Base-by-base conservation (phyloP, 75 land plant genomes). In the Sequoia sempervirens region DNA sequence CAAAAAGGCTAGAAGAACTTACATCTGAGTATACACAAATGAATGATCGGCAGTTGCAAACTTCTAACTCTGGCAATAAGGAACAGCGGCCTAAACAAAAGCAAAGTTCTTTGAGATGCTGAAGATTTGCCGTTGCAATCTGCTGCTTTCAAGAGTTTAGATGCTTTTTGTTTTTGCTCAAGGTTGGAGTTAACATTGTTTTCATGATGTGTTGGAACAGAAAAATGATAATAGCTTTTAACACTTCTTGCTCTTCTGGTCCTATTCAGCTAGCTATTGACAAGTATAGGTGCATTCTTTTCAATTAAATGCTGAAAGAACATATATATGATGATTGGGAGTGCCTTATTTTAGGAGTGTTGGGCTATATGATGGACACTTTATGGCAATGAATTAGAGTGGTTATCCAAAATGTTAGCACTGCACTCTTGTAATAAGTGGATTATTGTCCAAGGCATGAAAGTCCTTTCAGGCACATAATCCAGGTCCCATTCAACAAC, bases 1-100 rank as follows among this genome's bases (percentile, higher is more conserved):
- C 80, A 43, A 78, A 78, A 78, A 78, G 80, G 32, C 40, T 78
- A n/a, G 80, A 78, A 26, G 80, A 78, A 23, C 80, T 78, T 43
- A 26, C 45, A 38, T 12, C 40, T 38, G 80, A 78, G 14, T 43
- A 78, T 78, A 10, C 9, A n/a, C 80, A 45, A 78, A 78, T 40
- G 80, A 78, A 78, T 20, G 80, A 45, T 40, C 80, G 1, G 30
- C 80, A 78, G 80, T 45, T 40, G 40, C 80, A 78, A n/a, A 23
- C 80, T 78, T 45, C 80, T 8, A 43, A 45, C 43, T 9, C 50
- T 43, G 32, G 45, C 50, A 78, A 78, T 5, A 45, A 78, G 50
- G 80, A 78, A 9, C 50, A 45, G 30, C 30, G 8, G 32, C 50
- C 50, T 78, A 78, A 41, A 78, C 80, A 23, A 78, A 78, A 78